A percentile compares a stretch with the other conserved stretches of the same genome.
Evolutionary conservation across 2,329 filamentous ascomycete genomes (phyloP).

Genomic region (Clarireedia paspali): DNA sequence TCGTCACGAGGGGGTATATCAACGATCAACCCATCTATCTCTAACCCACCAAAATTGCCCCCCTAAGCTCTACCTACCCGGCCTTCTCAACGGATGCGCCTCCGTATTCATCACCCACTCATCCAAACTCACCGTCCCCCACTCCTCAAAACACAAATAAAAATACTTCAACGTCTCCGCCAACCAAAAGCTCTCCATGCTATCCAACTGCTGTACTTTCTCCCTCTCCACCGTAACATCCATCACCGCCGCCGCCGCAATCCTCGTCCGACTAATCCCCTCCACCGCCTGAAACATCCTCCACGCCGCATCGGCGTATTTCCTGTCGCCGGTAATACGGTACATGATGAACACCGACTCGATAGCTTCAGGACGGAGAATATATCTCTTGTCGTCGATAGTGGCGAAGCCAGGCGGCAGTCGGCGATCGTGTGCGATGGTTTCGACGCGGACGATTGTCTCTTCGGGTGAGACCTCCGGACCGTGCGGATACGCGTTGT

Average conservation of each 20-base stretch:
- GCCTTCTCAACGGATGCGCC: slow-evolving; percentile 22
- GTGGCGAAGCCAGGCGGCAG: slow-evolving; percentile 20
- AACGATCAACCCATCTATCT: not conserved
- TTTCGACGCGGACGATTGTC: slow-evolving; percentile 9
- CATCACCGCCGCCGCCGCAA: slow-evolving; percentile 36
- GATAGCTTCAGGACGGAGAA: slow-evolving; percentile 50
- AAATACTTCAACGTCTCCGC: slow-evolving; percentile 61
- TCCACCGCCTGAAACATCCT: slow-evolving; percentile 41
- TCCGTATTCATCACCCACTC: slow-evolving; percentile 44
- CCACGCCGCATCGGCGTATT: slow-evolving; percentile 38
- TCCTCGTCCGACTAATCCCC: slow-evolving; percentile 34
- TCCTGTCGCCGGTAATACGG: slow-evolving; percentile 24
- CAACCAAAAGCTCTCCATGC: slow-evolving; percentile 54
- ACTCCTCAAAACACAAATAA: slow-evolving; percentile 44
- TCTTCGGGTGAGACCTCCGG: not conserved
- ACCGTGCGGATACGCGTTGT: not conserved
- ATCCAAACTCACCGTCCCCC: slow-evolving; percentile 49
- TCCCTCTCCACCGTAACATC: slow-evolving; percentile 33
- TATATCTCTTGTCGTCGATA: slow-evolving; percentile 21
- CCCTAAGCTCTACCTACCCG: not conserved
- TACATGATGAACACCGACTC: slow-evolving; percentile 59
- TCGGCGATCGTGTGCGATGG: slow-evolving; percentile 11
- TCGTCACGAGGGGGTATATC: not conserved
- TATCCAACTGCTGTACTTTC: slow-evolving; percentile 29
- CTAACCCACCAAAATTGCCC: not conserved